Percentiles rank a stretch among this genome's conserved stretches.
Evolutionary conservation across 2,329 filamentous ascomycete species (phyloP).

Genomic region (Cladosporium sp.): DNA sequence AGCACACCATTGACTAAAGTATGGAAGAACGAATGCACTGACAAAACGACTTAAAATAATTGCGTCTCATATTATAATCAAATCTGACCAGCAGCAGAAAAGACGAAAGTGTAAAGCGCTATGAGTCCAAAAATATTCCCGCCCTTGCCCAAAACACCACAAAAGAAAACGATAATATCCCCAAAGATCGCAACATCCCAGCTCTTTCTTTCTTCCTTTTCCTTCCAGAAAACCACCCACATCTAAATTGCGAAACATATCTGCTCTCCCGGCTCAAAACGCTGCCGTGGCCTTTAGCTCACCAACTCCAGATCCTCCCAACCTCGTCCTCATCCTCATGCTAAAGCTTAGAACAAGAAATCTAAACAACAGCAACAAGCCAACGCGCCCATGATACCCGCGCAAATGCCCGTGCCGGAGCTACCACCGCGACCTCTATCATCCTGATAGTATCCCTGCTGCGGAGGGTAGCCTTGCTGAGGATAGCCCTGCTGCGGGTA

Average conservation of each 20-base stretch:
- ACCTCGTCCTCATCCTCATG: too few relatives aligned
- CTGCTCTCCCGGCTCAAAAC: too few relatives aligned
- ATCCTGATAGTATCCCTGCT: conserved; percentile 21
- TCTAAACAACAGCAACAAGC: conserved; percentile 51
- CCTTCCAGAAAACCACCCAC: background rate
- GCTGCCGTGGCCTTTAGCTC: too few relatives aligned
- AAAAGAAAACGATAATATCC: background rate
- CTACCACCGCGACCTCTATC: conserved; percentile 19
- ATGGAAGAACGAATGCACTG: too few relatives aligned
- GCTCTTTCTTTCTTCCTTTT: background rate
- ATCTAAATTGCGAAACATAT: too few relatives aligned
- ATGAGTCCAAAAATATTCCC: background rate
- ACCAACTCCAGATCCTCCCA: background rate
- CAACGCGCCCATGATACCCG: conserved; percentile 44
- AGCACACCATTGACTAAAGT: too few relatives aligned
- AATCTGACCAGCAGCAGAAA: background rate
- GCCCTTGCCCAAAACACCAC: background rate
- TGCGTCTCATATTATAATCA: too few relatives aligned
- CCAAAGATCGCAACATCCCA: background rate
- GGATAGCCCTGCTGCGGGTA: conserved; percentile 37
- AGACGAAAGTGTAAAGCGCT: background rate
- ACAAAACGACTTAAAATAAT: too few relatives aligned
- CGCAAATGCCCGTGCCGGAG: conserved; percentile 43
- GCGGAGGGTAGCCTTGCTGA: too few relatives aligned
- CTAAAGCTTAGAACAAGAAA: conserved; percentile 39